phyloP scores from a whole-genome alignment of 2,329 filamentous ascomycete genomes.

The Aureobasidium subglaciale region DNA sequence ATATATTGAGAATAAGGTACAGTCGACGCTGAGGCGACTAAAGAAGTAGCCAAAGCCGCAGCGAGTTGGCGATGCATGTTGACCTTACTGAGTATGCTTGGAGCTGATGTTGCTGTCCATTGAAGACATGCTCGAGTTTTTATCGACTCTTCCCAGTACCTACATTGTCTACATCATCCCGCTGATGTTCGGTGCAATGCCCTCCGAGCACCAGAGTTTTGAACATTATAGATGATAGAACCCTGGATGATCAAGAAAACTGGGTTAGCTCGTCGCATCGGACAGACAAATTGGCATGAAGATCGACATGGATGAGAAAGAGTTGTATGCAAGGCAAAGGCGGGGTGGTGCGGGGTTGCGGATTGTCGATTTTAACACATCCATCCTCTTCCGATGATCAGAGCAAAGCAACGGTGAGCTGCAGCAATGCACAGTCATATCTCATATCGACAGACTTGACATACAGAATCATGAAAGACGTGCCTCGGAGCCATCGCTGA shows the following conservation, averaged over 20 bases:
- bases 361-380: background rate
- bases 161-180: background rate
- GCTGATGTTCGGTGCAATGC: background rate
- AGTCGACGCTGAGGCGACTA: background rate
- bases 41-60: background rate
- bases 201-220: background rate
- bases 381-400: too few species aligned
- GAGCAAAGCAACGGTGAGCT: too few species aligned
- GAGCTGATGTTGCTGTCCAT: too few species aligned
- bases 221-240: background rate
- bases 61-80: background rate
- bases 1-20: constrained; percentile 10
- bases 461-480: too few species aligned
- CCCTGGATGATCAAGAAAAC: background rate
- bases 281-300: background rate
- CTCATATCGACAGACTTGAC: too few species aligned
- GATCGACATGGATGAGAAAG: background rate
- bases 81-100: background rate
- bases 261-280: background rate
- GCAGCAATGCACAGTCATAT: too few species aligned
- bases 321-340: background rate
- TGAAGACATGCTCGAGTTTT: background rate
- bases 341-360: constrained; percentile 1
- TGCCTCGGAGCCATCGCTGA: too few species aligned
- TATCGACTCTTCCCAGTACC: background rate